These are phyloP conservation scores for Trypethelium eluteriae DNA, from an alignment of 495 filamentous ascomycete species.

Conservation along the genomic window DNA sequence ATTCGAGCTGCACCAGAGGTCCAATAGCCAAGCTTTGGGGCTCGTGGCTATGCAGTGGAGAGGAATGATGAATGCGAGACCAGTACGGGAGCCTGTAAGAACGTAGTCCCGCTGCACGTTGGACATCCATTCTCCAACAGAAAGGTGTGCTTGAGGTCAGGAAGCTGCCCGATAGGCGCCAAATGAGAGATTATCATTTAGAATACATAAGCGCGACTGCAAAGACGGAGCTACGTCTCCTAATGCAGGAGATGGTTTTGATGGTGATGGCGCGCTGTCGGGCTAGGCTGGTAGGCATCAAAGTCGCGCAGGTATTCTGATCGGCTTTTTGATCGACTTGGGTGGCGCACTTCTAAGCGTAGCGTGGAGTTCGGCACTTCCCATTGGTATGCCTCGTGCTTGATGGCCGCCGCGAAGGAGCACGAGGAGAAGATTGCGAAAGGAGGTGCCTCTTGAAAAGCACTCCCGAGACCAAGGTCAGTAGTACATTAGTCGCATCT, in stretches of 20 bases:
- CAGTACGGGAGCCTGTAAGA: neutral
- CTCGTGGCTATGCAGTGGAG: neutral
- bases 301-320: neutral
- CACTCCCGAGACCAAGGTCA: neutral
- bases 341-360: neutral
- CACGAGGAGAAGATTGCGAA: neutral
- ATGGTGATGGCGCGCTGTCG: neutral
- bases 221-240: neutral
- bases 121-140: neutral
- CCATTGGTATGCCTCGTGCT: neutral
- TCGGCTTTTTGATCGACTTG: neutral
- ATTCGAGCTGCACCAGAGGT: neutral
- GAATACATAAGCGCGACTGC: neutral
- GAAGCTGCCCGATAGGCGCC: neutral
- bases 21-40: neutral
- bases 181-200: neutral
- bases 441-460: neutral
- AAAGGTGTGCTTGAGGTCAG: neutral
- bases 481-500: neutral
- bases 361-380: neutral
- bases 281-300: neutral
- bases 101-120: neutral
- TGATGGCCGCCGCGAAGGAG: neutral
- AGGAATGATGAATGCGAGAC: neutral
- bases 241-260: neutral